These are phyloP conservation scores for Physaria fendleri DNA, from an alignment of 345 rosid species.

Conservation along the genomic window DNA sequence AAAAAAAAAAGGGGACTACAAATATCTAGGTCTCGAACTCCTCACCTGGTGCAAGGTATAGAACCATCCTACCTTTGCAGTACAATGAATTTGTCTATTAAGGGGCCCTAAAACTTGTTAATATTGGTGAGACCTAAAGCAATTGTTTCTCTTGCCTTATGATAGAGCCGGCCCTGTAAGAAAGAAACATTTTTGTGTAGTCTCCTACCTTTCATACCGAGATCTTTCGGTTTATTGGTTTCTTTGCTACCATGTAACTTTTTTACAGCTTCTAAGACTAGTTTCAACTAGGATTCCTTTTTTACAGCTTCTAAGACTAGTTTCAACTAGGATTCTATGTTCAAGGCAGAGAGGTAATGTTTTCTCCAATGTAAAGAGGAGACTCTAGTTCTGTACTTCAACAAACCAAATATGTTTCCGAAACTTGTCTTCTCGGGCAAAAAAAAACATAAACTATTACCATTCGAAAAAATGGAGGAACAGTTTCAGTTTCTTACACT, in stretches of 20 bases:
- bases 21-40: no score
- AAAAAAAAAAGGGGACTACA: no score
- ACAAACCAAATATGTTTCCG: background rate
- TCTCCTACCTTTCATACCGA: slow-evolving; percentile 35
- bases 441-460: slow-evolving; percentile 24
- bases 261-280: slow-evolving; percentile 25
- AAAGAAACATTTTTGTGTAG: background rate
- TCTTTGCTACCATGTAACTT: slow-evolving; percentile 6
- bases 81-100: no score
- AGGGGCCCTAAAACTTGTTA: no score
- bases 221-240: slow-evolving; percentile 26
- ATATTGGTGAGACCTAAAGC: no score
- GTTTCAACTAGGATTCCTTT: no score
- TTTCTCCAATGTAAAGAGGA: slow-evolving; percentile 21
- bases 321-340: slow-evolving; percentile 36
- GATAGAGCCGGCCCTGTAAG: no score
- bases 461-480: slow-evolving; percentile 63
- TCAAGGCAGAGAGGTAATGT: slow-evolving; percentile 2
- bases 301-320: no score
- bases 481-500: slow-evolving; percentile 33
- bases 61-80: no score
- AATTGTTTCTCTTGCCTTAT: no score
- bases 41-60: no score
- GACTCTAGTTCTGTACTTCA: slow-evolving; percentile 18
- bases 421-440: background rate